phyloP scores from a whole-genome alignment of 202 grass and related monocot species.

The Zizania palustris region DNA sequence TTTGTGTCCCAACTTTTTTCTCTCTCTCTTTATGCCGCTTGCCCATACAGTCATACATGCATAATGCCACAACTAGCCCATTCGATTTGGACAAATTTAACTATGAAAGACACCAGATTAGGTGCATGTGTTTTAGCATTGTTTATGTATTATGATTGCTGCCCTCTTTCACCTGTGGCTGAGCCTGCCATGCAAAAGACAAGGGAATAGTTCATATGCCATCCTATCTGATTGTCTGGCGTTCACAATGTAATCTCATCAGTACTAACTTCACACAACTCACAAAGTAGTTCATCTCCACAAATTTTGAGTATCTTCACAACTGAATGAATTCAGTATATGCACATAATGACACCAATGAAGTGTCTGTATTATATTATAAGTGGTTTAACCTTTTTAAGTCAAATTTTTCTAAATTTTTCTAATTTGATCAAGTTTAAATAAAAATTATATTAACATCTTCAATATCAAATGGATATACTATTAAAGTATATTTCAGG shows the following conservation, averaged over 20 bases:
- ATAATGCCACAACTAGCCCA: constrained; percentile 33
- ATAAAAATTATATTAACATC: too few relatives aligned
- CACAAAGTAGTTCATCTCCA: not conserved
- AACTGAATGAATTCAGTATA: too few relatives aligned
- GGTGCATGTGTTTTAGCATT: constrained; percentile 12
- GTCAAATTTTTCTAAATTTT: too few relatives aligned
- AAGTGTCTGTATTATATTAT: not conserved
- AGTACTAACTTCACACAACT: not conserved
- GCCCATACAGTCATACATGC: constrained; percentile 48
- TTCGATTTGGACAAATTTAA: constrained; percentile 24
- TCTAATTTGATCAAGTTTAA: too few relatives aligned
- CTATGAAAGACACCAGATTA: constrained; percentile 24
- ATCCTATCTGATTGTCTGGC: constrained; percentile 9
- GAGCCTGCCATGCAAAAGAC: constrained; percentile 26
- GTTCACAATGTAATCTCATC: not conserved
- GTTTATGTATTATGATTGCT: constrained; percentile 32
- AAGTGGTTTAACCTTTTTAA: too few relatives aligned
- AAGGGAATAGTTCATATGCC: not conserved
- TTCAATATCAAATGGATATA: too few relatives aligned
- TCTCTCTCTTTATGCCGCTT: constrained; percentile 43
- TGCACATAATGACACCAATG: too few relatives aligned
- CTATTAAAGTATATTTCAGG: too few relatives aligned
- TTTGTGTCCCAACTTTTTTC: not conserved
- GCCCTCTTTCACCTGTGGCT: not conserved
- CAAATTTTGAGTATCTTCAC: too few relatives aligned